Evolutionary conservation across 2,329 filamentous ascomycete species (phyloP), one percentile per base, ranked within the genome.

Genomic region (Colletotrichum costaricense): DNA sequence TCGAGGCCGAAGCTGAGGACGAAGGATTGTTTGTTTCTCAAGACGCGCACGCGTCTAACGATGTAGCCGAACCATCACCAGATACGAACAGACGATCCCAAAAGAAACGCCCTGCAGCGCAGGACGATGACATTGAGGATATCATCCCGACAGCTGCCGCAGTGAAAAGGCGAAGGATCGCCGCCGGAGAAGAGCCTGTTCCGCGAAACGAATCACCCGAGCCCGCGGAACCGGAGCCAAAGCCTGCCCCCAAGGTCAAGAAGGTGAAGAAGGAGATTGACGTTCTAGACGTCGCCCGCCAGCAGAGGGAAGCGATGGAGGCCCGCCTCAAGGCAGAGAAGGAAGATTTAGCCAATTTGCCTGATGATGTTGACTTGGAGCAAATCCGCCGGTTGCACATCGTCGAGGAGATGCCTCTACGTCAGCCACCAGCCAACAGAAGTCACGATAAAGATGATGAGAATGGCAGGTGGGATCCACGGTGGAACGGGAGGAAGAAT

Each of bases 401-500:
- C 19, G 88, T 97, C 1, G 94, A 97, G 78, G 89, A 93, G 75
- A 94, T 97, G 83, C 88, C 93, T 9, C 80, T 98, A 0, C 88
- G 86, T 28, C 69, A 78, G 75, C 76, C 78, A 78, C 78, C 77
- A 64, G 74, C 78, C 69, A 76, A 35, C 80, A 76, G 67, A 81
- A 76, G 81, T 42, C 83, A 87, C 22, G 90, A 92, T n/a, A 83
- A 86, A 69, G 87, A 89, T 24, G 81, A 87, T 57, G 85, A 83
- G 1, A 85, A 86, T 56, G 87, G 88, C 5, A 88, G 94, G 54
- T 98, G 96, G 95, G 90, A 98, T 76, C 91, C 94, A 1, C 88
- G 88, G 52, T 99, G 97, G 97, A 97, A 98, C 80, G 97, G 96
- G 0, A 89, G 96, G 56, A 96, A 95, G 82, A 98, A 99, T 79